Base-by-base conservation (phyloP, 208 protist genomes). In the Trypanosoma grayi region DNA sequence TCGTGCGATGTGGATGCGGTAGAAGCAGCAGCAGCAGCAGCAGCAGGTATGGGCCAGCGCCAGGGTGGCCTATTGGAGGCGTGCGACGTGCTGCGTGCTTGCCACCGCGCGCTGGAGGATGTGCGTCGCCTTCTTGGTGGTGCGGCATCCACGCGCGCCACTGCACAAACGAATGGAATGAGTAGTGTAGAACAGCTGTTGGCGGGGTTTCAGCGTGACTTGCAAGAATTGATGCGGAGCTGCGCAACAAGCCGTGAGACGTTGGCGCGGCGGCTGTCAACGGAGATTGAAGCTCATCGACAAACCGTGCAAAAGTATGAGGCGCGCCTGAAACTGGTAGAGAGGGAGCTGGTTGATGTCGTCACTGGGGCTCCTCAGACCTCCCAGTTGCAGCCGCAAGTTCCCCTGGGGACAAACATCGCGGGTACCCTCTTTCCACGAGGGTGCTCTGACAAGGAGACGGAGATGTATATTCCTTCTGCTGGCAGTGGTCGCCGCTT, bases 31-130 rank as follows among this genome's bases (percentile, higher is more conserved):
- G 11, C 16, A 43, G 39, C 4, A 43, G 14, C 6, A 14, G 25
- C 8, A 27, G 24, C 33, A 36, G 59, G 51, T 31, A 27, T 52
- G 73, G 22, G 44, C 60, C 30, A 28, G 18, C 24, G 36, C 0
- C 48, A 37, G 27, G 63, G 44, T 36, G 70, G 81, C 44, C 51
- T 91, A 46, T 60, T 75, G 31, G 83, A 80, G 74, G 66, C 80
- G 30, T 81, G 80, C 52, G 84, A 91, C 52, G 73, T 81, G 11
- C 52, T 91, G 31, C 83, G 84, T 65, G 84, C 84, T 27, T 83
- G 73, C 28, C 53, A 76, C 57, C 44, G 48, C 24, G 80, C 75
- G 0, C 43, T 86, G 28, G 63, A 33, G 0, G 75, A 75, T 28
- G 66, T 77, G 43, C 55, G 22, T 18, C 18, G 18, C 33, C 44